A percentile compares a stretch with the other conserved stretches of the same genome.
Evolutionary conservation across 106 monocot genomes (phyloP).

Genomic region (Allium sativum): DNA sequence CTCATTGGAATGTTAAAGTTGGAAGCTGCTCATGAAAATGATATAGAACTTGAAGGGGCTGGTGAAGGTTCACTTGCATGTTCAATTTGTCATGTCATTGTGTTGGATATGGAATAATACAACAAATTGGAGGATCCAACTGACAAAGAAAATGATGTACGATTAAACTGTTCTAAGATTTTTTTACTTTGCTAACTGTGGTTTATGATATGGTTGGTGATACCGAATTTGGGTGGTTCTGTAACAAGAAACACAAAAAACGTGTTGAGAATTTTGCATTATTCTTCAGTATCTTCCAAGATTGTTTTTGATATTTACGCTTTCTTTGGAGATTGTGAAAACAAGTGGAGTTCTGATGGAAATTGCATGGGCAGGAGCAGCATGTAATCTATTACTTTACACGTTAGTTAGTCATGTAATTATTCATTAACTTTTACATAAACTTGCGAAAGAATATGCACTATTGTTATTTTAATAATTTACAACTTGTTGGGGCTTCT

Average conservation of each 20-base stretch:
- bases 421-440: neutral
- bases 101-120: slow-evolving; percentile 70
- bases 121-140: slow-evolving; percentile 90
- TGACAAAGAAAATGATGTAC: slow-evolving; percentile 78
- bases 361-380: slow-evolving; percentile 80
- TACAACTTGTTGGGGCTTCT: slow-evolving; percentile 65
- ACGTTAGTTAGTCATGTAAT: slow-evolving; percentile 86
- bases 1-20: slow-evolving; percentile 96
- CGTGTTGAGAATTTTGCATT: slow-evolving; percentile 45
- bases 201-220: slow-evolving; percentile 63
- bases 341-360: slow-evolving; percentile 64
- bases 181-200: slow-evolving; percentile 19
- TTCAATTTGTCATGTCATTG: slow-evolving; percentile 81
- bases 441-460: neutral
- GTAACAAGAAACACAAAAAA: slow-evolving; percentile 43
- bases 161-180: too few relatives aligned
- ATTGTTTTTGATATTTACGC: slow-evolving; percentile 54
- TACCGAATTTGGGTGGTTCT: slow-evolving; percentile 47
- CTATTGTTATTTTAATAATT: slow-evolving; percentile 10
- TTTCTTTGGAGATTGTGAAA: slow-evolving; percentile 58
- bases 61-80: slow-evolving; percentile 79
- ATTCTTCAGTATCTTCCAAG: slow-evolving; percentile 68
- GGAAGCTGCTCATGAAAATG: slow-evolving; percentile 96
- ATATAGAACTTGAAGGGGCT: slow-evolving; percentile 97
- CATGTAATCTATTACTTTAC: slow-evolving; percentile 76